phyloP scores from a whole-genome alignment of 1,284 basidiomycete genomes.

The Hemileia vastatrix region DNA sequence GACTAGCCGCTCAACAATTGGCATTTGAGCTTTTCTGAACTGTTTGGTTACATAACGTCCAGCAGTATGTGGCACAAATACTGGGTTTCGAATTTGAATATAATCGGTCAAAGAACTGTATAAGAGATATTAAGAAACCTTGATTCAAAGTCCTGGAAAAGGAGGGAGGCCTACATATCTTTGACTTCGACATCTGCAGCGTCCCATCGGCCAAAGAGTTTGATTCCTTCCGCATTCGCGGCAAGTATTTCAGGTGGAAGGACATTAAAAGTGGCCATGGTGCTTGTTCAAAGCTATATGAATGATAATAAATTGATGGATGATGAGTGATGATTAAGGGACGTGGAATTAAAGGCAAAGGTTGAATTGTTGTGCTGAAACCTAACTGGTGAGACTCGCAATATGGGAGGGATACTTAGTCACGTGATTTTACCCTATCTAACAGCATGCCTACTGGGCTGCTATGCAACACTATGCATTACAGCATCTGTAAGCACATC shows the following conservation, averaged over 20 bases:
- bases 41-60: slow-evolving; percentile 99
- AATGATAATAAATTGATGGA: too few species aligned
- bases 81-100: slow-evolving; percentile 97
- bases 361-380: too few species aligned
- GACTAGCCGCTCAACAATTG: slow-evolving; percentile 97
- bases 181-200: slow-evolving; percentile 70
- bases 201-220: slow-evolving; percentile 20
- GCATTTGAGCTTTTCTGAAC: slow-evolving; percentile 99
- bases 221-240: slow-evolving; percentile 17
- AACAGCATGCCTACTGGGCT: too few species aligned
- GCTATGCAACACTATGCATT: too few species aligned
- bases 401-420: too few species aligned
- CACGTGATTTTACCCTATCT: too few species aligned
- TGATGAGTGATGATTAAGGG: too few species aligned
- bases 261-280: slow-evolving; percentile 13
- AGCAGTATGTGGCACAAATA: slow-evolving; percentile 86
- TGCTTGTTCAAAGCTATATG: too few species aligned
- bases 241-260: slow-evolving; percentile 15
- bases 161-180: slow-evolving; percentile 58
- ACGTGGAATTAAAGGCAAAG: too few species aligned
- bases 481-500: too few species aligned
- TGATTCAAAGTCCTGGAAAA: background rate
- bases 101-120: slow-evolving; percentile 78
- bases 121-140: too few species aligned
- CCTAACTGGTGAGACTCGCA: too few species aligned